Base-by-base conservation (phyloP, 306 rosid species). In the Trichosanthes cucumerina region DNA sequence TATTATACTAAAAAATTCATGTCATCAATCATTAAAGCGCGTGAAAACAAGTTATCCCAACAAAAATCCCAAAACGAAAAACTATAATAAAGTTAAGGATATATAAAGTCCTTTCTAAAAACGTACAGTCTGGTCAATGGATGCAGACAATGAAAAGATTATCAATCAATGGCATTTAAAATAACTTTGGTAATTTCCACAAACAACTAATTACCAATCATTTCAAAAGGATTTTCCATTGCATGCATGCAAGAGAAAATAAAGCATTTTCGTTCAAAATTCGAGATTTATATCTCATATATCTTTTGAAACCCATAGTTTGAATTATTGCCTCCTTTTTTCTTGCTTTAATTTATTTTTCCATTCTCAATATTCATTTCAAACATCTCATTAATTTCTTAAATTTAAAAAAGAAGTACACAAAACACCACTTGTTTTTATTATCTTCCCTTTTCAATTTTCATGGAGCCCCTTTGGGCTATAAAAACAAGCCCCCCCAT, bases 281-380 rank as follows among this genome's bases (percentile, higher is more conserved):
- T 38, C 26, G 6, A 65, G 49, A 65, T 65, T 64, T 64, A 33
- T 64, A 26, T 28, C 19, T n/a, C 13, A 58, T 15, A 10, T 68
- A 4, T 69, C 15, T 34, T 64, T 65, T 65, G 47, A 36, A 36
- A 9, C 47, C 72, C 26, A 65, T 9, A 65, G 72, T 65, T 69
- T 41, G 75, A 43, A 69, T 69, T 69, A 90, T 92, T 86, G 83
- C 88, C 76, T 76, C 83, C 84, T 81, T 81, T 83, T 83, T 80
- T 84, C 82, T 87, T 77, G 79, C 72, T 82, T 79, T 81, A 26
- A 31, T 14, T 26, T 36, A 3, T 79, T 52, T 23, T 24, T 38
- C 1, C 2, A 50, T 34, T 64, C 34, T 49, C 19, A n/a, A n/a
- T n/a, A 47, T 7, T 12, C 34, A 24, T 59, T 36, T n/a, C n/a